Evolutionary conservation across 805 yeast genomes (phyloP), one percentile per base, ranked within the genome.

Genomic region (Zygotorulaspora chibaensis): DNA sequence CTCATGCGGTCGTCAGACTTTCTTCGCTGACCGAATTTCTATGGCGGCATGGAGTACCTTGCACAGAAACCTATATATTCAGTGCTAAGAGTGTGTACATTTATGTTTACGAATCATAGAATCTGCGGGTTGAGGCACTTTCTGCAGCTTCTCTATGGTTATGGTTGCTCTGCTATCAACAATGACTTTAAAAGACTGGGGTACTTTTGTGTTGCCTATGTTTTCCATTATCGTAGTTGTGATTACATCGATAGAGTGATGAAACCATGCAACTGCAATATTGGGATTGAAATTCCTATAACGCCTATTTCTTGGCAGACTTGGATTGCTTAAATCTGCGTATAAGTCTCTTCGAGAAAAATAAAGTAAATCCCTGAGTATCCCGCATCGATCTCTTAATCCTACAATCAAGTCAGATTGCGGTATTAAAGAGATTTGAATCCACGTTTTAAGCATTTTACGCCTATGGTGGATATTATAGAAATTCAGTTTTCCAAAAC

Each of bases 401-500:
- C 69, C 69, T n/a, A 65, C 45, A 5, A 65, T 33, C 1, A 65
- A 42, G 47, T 62, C 63, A 11, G 65, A 58, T 2, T 47, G 33
- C 1, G 67, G 66, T 1, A 57, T 35, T 25, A 63, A 31, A 4
- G 53, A 56, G 3, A 63, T 58, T 45, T 65, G 69, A 16, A 65
- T 26, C 68, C 67, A 65, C 25, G 66, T 59, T 35, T 61, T 60
- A 26, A 65, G 47, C 29, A 65, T 39, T 50, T 65, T 65, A 15
- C 52, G 50, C 26, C 66, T 50, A 44, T 65, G 68, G 26, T 52
- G 44, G 1, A 47, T 34, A 28, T 51, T 54, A 8, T 52, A 46
- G 45, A 58, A 42, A 15, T 52, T 55, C 8, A 65, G 38, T 8
- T 51, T 49, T 2, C 55, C 46, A 35, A 52, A 62, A 42, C 69